A percentile compares a stretch with the other conserved stretches of the same genome.
Conservation (phyloP, 2,329 filamentous ascomycete genomes). For the Epichloe sp. region DNA sequence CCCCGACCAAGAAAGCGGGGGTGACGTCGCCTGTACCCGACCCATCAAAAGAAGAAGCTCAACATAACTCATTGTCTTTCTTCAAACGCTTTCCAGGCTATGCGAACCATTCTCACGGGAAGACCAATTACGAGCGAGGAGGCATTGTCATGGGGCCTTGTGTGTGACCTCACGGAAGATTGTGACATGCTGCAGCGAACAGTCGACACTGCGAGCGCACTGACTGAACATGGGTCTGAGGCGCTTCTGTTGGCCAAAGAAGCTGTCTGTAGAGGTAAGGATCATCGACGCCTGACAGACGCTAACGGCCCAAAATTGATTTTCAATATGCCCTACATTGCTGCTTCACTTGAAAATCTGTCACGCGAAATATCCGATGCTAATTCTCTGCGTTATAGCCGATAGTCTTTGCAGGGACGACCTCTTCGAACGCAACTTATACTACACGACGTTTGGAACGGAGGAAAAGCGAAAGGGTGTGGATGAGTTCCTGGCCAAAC, state of each 20-base stretch:
- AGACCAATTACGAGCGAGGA: slow-evolving; percentile 15
- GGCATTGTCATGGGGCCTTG: slow-evolving; percentile 14
- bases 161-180: slow-evolving; percentile 15
- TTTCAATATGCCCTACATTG: neutral
- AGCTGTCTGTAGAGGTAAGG: slow-evolving; percentile 16
- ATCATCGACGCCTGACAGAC: neutral
- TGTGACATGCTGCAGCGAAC: slow-evolving; percentile 13
- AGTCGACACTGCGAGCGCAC: slow-evolving; percentile 12
- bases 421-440: slow-evolving; percentile 21
- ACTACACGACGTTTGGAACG: slow-evolving; percentile 23
- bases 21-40: neutral
- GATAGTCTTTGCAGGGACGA: slow-evolving; percentile 17
- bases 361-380: neutral
- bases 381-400: slow-evolving; percentile 7
- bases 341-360: neutral
- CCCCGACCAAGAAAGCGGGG: neutral
- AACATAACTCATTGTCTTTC: neutral
- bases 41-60: neutral
- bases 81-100: slow-evolving; percentile 11
- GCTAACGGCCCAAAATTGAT: neutral
- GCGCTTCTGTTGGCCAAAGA: slow-evolving; percentile 17
- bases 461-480: slow-evolving; percentile 17
- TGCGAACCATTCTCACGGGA: slow-evolving; percentile 16
- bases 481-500: slow-evolving; percentile 16
- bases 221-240: slow-evolving; percentile 12